Base-by-base conservation (phyloP, 495 filamentous ascomycete genomes). In the Delitschia confertaspora region DNA sequence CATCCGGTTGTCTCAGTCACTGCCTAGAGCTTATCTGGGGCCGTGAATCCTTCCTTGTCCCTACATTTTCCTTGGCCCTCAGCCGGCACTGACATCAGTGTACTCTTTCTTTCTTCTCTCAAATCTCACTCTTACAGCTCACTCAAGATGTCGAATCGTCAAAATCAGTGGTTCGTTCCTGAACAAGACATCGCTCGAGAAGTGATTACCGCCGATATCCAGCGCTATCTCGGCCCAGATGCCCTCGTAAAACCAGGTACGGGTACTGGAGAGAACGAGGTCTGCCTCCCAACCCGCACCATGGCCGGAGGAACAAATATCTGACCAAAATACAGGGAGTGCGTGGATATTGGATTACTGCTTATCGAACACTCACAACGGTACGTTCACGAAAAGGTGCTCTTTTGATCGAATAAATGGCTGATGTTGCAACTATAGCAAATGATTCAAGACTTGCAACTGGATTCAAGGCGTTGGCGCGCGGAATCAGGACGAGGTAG, bases 191-290 rank as follows among this genome's bases (percentile, higher is more conserved):
- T 95, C 63, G 82, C 84, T 64, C 77, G 88, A 48, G 85, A 95
- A 64, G 88, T 95, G 58, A 91, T 95, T 65, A 85, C 86, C 59
- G 83, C 87, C 60, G 87, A 95, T 67, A 89, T 95, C 47, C 93
- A 87, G 70, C 82, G 86, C 62, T 94, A 91, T 60, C 77, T 95
- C 45, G 88, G 87, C 53, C 85, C 84, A 58, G 88, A 95, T 73
- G 88, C 88, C 23, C 75, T 88, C 53, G 86, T 91, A 54, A 79
- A 83, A 62, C 88, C 87, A 45, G 85, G 85, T 62, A 75, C 36
- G 20, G 58, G 58, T 20, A 63, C 19, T 29, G 60, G 40, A 9
- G 43, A 47, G 14, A 38, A 38, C 20, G 34, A 54, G 36, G 47
- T 57, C 19, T 42, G 41, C 41, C 42, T 38, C 43, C 27, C 29